Evolutionary conservation across 371 early-diverging fungal species (phyloP).

Genomic region (Syncephalastrum monosporum): DNA sequence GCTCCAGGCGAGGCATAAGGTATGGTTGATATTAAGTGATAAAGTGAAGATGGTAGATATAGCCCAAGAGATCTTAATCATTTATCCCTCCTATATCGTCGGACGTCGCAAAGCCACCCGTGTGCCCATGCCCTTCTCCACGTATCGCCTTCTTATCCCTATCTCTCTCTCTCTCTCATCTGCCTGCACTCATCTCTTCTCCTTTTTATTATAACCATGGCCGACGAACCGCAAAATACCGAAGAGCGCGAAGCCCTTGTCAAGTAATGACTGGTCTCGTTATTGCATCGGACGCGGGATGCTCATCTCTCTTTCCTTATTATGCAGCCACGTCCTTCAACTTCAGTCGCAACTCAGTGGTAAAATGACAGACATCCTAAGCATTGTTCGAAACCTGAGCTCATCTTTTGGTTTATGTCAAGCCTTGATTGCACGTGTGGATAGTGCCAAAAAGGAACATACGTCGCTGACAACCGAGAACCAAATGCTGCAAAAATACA

Average conservation of each 20-base stretch:
- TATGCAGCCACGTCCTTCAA: slow-evolving; percentile 36
- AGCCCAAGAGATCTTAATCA: neutral
- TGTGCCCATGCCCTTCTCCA: too few relatives aligned
- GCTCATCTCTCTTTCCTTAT: too few relatives aligned
- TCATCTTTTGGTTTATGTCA: neutral
- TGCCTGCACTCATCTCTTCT: neutral
- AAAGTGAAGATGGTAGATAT: neutral
- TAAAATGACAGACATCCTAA: slow-evolving; percentile 10
- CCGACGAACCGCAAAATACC: neutral
- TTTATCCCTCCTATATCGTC: neutral
- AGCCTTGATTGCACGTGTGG: slow-evolving; percentile 47
- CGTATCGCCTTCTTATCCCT: too few relatives aligned
- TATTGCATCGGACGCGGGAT: neutral
- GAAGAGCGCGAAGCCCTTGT: slow-evolving; percentile 3
- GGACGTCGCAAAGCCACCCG: too few relatives aligned
- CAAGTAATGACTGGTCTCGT: neutral
- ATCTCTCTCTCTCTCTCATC: too few relatives aligned
- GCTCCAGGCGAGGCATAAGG: slow-evolving; percentile 41
- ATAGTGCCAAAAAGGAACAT: slow-evolving; percentile 44
- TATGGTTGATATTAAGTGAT: neutral
- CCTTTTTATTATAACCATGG: neutral
- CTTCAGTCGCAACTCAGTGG: slow-evolving; percentile 40
- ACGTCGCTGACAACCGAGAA: slow-evolving; percentile 50
- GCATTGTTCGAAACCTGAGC: neutral
- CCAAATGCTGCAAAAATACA: slow-evolving; percentile 53